phyloP scores from a whole-genome alignment of 2,329 filamentous ascomycete genomes.

The Colletotrichum tropicale region DNA sequence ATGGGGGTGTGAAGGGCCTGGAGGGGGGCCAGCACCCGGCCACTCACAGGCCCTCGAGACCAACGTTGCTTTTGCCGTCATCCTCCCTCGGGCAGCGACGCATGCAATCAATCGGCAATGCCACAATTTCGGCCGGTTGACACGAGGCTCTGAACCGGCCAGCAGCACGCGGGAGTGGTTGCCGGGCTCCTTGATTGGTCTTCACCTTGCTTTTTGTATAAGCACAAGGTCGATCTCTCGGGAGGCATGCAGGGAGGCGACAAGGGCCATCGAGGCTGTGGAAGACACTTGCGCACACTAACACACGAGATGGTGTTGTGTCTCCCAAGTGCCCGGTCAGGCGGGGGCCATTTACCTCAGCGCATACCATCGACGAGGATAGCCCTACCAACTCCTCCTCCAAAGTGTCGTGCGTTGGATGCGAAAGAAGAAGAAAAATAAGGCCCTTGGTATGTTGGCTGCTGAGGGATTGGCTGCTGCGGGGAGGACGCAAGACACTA shows the following conservation, averaged over 20 bases:
- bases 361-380: constrained; percentile 12
- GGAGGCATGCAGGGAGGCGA: constrained; percentile 17
- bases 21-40: neutral
- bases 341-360: constrained; percentile 3
- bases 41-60: constrained; percentile 6
- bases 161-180: neutral
- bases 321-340: constrained; percentile 18
- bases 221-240: constrained; percentile 14
- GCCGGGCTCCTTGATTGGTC: constrained; percentile 1
- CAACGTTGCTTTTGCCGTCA: constrained; percentile 11
- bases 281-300: constrained; percentile 15
- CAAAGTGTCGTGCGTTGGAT: constrained; percentile 12
- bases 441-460: constrained; percentile 8
- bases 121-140: constrained; percentile 19
- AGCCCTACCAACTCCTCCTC: constrained; percentile 7
- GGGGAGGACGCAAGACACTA: constrained; percentile 9
- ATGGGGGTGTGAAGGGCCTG: neutral
- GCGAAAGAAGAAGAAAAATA: constrained; percentile 6
- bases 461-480: constrained; percentile 10
- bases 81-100: constrained; percentile 20
- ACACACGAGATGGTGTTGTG: constrained; percentile 15
- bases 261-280: constrained; percentile 9
- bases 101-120: constrained; percentile 17
- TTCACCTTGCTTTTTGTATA: constrained; percentile 14
- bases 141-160: constrained; percentile 16